Percentiles rank a stretch among this genome's conserved stretches.
phyloP scores from a whole-genome alignment of 345 rosid genomes.

The Melaleuca alternifolia region DNA sequence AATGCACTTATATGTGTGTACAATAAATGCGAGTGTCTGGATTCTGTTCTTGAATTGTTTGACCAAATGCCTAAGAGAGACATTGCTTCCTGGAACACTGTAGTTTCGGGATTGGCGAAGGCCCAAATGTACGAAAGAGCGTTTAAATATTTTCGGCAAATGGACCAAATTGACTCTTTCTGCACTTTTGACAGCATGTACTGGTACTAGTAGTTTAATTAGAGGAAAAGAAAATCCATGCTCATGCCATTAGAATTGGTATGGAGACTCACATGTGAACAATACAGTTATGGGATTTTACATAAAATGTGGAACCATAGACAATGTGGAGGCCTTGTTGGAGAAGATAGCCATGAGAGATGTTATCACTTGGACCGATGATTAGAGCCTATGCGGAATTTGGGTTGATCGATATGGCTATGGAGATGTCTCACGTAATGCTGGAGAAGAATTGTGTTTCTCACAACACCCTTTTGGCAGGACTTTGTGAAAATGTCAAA shows the following conservation, averaged over 20 bases:
- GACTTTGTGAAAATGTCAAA: slow-evolving; percentile 49
- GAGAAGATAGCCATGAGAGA: slow-evolving; percentile 44
- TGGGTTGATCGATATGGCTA: slow-evolving; percentile 50
- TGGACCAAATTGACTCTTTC: slow-evolving; percentile 39
- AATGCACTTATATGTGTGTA: slow-evolving; percentile 65
- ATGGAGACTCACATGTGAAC: slow-evolving; percentile 33
- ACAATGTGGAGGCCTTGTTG: slow-evolving; percentile 32
- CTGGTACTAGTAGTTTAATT: slow-evolving; percentile 14
- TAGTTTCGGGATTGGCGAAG: slow-evolving; percentile 49
- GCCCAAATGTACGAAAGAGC: slow-evolving; percentile 25
- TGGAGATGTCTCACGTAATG: slow-evolving; percentile 46
- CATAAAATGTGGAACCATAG: slow-evolving; percentile 26
- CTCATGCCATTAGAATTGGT: slow-evolving; percentile 41
- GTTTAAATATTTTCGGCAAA: slow-evolving; percentile 33
- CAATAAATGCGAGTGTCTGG: slow-evolving; percentile 19
- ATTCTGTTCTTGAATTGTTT: slow-evolving; percentile 34
- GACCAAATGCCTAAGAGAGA: slow-evolving; percentile 63
- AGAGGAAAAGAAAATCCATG: slow-evolving; percentile 64
- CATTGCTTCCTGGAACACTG: slow-evolving; percentile 59
- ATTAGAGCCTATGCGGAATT: slow-evolving; percentile 58
- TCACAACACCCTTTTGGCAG: slow-evolving; percentile 54
- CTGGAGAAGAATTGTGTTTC: slow-evolving; percentile 51
- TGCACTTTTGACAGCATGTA: slow-evolving; percentile 48
- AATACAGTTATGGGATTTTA: slow-evolving; percentile 66
- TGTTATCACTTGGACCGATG: slow-evolving; percentile 59